phyloP scores from a whole-genome alignment of 495 filamentous ascomycete genomes.

The Xylaria sp. region DNA sequence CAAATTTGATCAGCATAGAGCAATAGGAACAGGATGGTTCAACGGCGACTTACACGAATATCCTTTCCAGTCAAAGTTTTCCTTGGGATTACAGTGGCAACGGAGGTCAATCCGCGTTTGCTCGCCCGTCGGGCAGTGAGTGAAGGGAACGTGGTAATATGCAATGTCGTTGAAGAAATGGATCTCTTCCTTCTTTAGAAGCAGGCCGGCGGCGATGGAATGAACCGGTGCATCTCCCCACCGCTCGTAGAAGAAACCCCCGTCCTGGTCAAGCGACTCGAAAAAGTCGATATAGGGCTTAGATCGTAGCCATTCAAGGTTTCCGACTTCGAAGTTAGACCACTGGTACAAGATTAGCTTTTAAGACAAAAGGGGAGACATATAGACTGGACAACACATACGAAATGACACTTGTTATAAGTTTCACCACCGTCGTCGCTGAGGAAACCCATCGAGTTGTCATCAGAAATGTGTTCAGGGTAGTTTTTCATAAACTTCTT shows the following conservation, averaged over 20 bases:
- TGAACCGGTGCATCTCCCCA: conserved; percentile 94
- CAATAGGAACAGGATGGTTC: background rate
- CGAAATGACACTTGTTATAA: conserved; percentile 98
- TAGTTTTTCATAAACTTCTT: conserved; percentile 89
- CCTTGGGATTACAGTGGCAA: conserved; percentile 92
- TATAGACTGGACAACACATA: conserved; percentile 54
- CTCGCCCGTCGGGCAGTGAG: conserved; percentile 92
- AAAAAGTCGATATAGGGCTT: conserved; percentile 83
- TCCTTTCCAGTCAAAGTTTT: conserved; percentile 99
- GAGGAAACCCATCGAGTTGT: conserved; percentile 88
- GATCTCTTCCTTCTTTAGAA: conserved; percentile 89
- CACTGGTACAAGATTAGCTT: conserved; percentile 60
- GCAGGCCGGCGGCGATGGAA: conserved; percentile 87
- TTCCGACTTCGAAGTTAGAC: conserved; percentile 93
- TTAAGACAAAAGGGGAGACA: conserved; percentile 6
- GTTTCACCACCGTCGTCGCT: conserved; percentile 87
- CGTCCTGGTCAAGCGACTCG: conserved; percentile 76
- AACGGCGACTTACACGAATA: conserved; percentile 78
- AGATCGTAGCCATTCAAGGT: conserved; percentile 81
- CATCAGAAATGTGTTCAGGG: conserved; percentile 83
- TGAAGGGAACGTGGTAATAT: conserved; percentile 99
- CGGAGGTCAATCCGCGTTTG: conserved; percentile 78
- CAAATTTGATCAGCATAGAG: conserved; percentile 17
- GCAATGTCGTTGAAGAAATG: conserved; percentile 99
- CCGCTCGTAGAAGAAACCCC: conserved; percentile 92